These are phyloP conservation scores for Penicillium desertorum DNA, from an alignment of 495 filamentous ascomycete species.

Conservation along the genomic window DNA sequence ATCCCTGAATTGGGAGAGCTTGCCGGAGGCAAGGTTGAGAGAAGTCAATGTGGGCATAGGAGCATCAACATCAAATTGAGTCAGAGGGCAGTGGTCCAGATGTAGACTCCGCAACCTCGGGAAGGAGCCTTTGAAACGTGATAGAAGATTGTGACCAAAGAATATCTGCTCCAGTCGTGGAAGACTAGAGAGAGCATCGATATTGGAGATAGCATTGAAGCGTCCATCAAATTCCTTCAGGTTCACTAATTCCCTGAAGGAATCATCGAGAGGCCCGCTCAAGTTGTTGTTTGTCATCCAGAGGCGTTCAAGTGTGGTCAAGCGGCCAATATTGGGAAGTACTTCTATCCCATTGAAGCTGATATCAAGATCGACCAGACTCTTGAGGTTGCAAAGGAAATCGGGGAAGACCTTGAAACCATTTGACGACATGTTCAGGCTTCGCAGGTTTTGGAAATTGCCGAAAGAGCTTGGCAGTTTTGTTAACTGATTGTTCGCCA, in stretches of 20 bases:
- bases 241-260: slow-evolving; percentile 67
- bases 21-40: slow-evolving; percentile 83
- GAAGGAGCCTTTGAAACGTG: slow-evolving; percentile 82
- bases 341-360: slow-evolving; percentile 88
- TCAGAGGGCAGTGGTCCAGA: slow-evolving; percentile 90
- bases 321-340: slow-evolving; percentile 74
- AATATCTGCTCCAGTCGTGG: slow-evolving; percentile 84
- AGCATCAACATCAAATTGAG: slow-evolving; percentile 78
- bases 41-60: slow-evolving; percentile 77
- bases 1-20: slow-evolving; percentile 81
- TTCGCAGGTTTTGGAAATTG: slow-evolving; percentile 71
- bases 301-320: slow-evolving; percentile 79
- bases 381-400: slow-evolving; percentile 77
- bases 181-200: slow-evolving; percentile 78
- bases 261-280: slow-evolving; percentile 65
- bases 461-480: slow-evolving; percentile 77
- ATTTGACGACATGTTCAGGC: slow-evolving; percentile 89
- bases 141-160: slow-evolving; percentile 87
- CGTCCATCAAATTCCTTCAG: slow-evolving; percentile 91
- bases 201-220: slow-evolving; percentile 82
- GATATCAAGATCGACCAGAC: slow-evolving; percentile 88
- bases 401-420: slow-evolving; percentile 79
- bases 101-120: slow-evolving; percentile 77
- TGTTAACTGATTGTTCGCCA: slow-evolving; percentile 87
- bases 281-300: slow-evolving; percentile 95